Evolutionary conservation across 352 stramenopile genomes (phyloP).

Genomic region (Globisporangium cylindrosporum): DNA sequence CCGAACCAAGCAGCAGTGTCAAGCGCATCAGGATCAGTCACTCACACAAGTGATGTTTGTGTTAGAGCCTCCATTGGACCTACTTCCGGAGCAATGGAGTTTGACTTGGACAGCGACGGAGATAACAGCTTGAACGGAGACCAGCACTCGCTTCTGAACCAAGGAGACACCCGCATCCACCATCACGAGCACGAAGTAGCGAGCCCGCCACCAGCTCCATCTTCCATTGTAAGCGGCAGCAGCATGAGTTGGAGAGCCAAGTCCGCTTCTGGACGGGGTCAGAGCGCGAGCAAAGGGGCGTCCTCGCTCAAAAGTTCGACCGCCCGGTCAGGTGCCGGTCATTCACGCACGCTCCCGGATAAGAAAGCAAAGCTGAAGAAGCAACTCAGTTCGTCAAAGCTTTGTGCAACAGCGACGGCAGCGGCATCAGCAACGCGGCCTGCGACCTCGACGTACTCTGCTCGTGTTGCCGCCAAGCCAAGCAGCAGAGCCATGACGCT

Average conservation of each 20-base stretch:
- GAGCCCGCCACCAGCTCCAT: not conserved
- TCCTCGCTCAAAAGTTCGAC: not conserved
- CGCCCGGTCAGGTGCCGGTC: not conserved
- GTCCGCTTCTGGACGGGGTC: not conserved
- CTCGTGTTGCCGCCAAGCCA: conserved; percentile 15
- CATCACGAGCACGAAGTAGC: conserved; percentile 4
- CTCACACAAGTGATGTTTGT: too few species aligned
- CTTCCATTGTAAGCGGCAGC: conserved; percentile 1
- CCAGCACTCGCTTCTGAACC: conserved; percentile 1
- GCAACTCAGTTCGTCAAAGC: not conserved
- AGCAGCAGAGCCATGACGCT: conserved; percentile 17
- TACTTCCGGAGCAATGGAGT: not conserved
- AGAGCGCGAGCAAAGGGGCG: not conserved
- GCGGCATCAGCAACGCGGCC: not conserved
- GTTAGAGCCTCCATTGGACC: not conserved
- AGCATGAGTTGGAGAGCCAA: conserved; percentile 9
- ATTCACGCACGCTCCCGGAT: conserved; percentile 6
- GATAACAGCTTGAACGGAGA: not conserved
- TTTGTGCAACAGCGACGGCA: not conserved
- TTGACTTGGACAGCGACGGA: conserved; percentile 11
- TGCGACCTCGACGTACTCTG: conserved; percentile 8
- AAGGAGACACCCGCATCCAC: not conserved
- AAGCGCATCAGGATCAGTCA: not conserved
- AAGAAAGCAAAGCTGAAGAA: conserved; percentile 14
- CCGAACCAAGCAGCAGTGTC: conserved; percentile 7